Base-by-base conservation (phyloP, 306 rosid species). In the Luffa aegyptiaca region DNA sequence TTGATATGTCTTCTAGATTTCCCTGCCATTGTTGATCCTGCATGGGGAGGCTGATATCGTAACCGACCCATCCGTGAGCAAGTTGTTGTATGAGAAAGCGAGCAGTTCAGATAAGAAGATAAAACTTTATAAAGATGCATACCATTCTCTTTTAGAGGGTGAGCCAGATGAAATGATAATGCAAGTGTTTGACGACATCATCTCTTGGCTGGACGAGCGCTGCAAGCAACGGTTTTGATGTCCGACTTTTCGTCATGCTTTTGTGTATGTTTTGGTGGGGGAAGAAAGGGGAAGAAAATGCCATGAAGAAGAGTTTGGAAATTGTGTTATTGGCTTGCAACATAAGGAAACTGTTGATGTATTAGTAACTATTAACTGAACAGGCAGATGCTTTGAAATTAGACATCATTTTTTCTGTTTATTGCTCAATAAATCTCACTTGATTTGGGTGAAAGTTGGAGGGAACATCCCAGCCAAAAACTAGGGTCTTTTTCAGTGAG, bases 11-110 rank as follows among this genome's bases (percentile, higher is more conserved):
- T 76, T 69, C 26, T 87, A 92, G 98, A 91, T 96, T 68, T 89
- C 92, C 83, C 82, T 96, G 81, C 98, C 99, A 44, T 76, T 93
- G 52, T 77, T 96, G 39, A 89, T 96, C 83, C 91, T 96, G 81
- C 99, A 96, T 77, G 99, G 99, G 39, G 91, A 91, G 78, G 93
- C 89, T 69, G 99, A 93, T 81, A 89, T 12, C 6, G 97, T 96
- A 83, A 96, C 99, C 0, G 99, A 96, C 77, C 94, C 96, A 20
- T 90, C 96, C 39, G 97, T 93, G 81, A 95, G 99, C 91, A 90
- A 89, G 85, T 88, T 86, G 46, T 86, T 95, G 85, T 81, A 89
- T 37, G 89, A 91, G 87, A 93, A 90, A 84, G 93, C 99, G 9
- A 88, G 89, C 58, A 84, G 93, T 83, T 80, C 92, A 11, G 90